These are phyloP conservation scores for Plasmodium yoelii DNA, from an alignment of 169 alveolate genomes.

Conservation along the genomic window DNA sequence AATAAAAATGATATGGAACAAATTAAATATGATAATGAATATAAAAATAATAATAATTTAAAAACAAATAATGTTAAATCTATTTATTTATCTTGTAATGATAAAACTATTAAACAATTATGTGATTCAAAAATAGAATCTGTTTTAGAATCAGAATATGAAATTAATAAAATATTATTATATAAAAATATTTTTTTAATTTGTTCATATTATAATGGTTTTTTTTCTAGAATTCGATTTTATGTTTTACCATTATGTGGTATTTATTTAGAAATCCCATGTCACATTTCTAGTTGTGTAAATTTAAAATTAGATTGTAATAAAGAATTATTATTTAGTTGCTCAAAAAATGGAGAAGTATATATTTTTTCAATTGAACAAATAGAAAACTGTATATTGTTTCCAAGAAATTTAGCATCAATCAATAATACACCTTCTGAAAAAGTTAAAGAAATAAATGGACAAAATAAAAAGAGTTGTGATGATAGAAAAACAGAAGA, in stretches of 20 bases:
- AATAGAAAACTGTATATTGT: slow-evolving; percentile 13
- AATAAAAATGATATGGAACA: neutral
- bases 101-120: slow-evolving; percentile 65
- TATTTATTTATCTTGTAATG: slow-evolving; percentile 71
- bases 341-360: slow-evolving; percentile 67
- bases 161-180: slow-evolving; percentile 41
- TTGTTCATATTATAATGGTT: slow-evolving; percentile 65
- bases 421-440: neutral
- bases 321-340: slow-evolving; percentile 57
- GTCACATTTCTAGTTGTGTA: slow-evolving; percentile 56
- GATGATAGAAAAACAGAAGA: neutral
- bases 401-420: neutral
- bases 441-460: neutral
- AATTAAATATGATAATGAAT: slow-evolving; percentile 48
- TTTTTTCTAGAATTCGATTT: slow-evolving; percentile 56
- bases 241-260: slow-evolving; percentile 61
- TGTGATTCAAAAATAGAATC: slow-evolving; percentile 58
- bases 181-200: slow-evolving; percentile 70
- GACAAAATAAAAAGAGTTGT: neutral
- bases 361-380: slow-evolving; percentile 63
- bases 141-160: slow-evolving; percentile 53
- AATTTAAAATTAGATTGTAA: slow-evolving; percentile 49
- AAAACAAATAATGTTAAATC: slow-evolving; percentile 35
- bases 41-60: slow-evolving; percentile 32
- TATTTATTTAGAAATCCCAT: slow-evolving; percentile 70